These are phyloP conservation scores for Claviceps citrina DNA, from an alignment of 2,329 filamentous ascomycete species.

Conservation along the genomic window DNA sequence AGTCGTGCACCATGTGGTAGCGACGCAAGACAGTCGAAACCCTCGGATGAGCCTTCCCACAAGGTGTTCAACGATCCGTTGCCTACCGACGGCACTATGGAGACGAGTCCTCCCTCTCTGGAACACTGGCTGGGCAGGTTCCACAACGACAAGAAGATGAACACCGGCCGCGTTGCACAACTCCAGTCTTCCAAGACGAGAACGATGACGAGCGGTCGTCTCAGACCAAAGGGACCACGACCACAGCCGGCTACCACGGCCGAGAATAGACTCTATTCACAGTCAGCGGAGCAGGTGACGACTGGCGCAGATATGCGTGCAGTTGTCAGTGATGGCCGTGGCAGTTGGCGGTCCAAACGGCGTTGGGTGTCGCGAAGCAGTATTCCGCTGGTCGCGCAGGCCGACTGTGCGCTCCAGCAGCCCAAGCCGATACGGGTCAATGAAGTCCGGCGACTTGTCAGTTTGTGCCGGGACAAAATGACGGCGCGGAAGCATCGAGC, in stretches of 20 bases:
- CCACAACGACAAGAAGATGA: background rate
- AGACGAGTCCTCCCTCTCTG: background rate
- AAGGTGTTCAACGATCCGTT: background rate
- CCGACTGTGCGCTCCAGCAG: constrained; percentile 17
- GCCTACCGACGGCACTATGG: background rate
- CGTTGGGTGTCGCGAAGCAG: constrained; percentile 11
- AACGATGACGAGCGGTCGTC: background rate
- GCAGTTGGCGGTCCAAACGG: constrained; percentile 7
- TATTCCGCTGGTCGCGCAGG: constrained; percentile 13
- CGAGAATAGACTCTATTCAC: background rate
- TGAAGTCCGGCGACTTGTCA: constrained; percentile 17
- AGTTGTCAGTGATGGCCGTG: background rate
- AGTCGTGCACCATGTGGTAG: background rate
- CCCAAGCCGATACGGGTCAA: constrained; percentile 16
- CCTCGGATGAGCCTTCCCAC: background rate
- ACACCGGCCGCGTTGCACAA: background rate
- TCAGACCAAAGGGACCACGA: constrained; percentile 1
- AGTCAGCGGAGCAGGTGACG: background rate
- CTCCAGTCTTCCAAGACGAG: background rate
- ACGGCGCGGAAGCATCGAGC: constrained; percentile 10
- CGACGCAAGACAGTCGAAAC: background rate
- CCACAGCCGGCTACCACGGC: background rate
- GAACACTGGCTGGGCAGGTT: constrained; percentile 1
- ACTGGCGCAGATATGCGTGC: background rate
- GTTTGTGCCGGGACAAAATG: constrained; percentile 15